Evolutionary conservation across 2,329 filamentous ascomycete genomes (phyloP).

Genomic region (Dactylonectria macrodidyma): DNA sequence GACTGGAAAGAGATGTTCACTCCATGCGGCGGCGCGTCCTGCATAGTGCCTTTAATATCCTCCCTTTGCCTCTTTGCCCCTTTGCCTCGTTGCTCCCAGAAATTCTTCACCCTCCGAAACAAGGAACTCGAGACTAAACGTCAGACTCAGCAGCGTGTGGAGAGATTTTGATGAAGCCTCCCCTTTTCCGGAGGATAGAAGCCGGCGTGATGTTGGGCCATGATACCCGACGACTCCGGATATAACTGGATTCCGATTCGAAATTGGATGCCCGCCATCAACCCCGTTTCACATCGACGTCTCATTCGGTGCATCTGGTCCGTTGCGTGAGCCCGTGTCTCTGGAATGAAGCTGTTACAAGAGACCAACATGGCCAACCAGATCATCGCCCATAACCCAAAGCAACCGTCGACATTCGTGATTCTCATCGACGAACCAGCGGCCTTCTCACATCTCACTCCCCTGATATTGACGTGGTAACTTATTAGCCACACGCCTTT

Average conservation of each 20-base stretch:
- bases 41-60: neutral
- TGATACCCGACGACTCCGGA: constrained; percentile 6
- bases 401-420: neutral
- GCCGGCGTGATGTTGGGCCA: neutral
- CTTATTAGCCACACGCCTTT: neutral
- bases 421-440: neutral
- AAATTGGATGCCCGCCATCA: constrained; percentile 13
- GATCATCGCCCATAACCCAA: neutral
- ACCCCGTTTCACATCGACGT: neutral
- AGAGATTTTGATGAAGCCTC: constrained; percentile 16
- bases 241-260: constrained; percentile 12
- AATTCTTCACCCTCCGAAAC: neutral
- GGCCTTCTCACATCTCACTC: neutral
- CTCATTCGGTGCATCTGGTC: neutral
- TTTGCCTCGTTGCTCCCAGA: neutral
- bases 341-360: constrained; percentile 27
- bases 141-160: constrained; percentile 14
- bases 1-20: neutral
- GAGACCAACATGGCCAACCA: neutral
- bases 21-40: neutral
- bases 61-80: neutral
- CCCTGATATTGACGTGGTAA: neutral
- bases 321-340: neutral
- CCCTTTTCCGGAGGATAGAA: constrained; percentile 9
- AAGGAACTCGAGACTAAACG: constrained; percentile 1